phyloP scores from a whole-genome alignment of 306 rosid genomes.

The Senna tora region DNA sequence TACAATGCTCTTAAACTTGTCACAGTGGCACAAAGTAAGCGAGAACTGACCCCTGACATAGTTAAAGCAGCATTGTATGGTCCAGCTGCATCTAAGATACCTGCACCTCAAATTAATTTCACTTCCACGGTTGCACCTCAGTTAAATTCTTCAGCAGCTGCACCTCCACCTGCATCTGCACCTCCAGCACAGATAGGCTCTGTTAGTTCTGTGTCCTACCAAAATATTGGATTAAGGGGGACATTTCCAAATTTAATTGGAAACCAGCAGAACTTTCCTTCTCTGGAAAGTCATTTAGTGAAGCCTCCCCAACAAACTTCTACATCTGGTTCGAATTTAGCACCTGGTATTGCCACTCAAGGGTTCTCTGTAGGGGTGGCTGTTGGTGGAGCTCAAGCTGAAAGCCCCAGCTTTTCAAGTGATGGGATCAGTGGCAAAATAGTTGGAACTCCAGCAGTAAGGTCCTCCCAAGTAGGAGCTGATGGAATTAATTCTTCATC shows the following conservation, averaged over 20 bases:
- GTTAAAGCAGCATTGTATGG: constrained; percentile 94
- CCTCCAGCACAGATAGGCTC: constrained; percentile 46
- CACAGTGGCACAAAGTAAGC: constrained; percentile 97
- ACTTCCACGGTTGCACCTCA: constrained; percentile 55
- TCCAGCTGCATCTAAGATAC: constrained; percentile 91
- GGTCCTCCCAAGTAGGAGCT: constrained; percentile 44
- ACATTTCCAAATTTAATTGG: constrained; percentile 47
- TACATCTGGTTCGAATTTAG: constrained; percentile 45
- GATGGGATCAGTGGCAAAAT: constrained; percentile 55
- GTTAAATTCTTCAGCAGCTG: constrained; percentile 46
- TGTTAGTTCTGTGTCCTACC: constrained; percentile 54
- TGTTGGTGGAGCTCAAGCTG: constrained; percentile 48
- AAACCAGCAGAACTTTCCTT: constrained; percentile 51
- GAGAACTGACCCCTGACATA: constrained; percentile 81
- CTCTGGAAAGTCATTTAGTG: constrained; percentile 43
- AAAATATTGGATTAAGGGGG: constrained; percentile 55
- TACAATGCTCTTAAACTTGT: constrained; percentile 97
- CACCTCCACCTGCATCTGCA: constrained; percentile 36
- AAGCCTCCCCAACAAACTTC: constrained; percentile 59
- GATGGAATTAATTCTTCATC: constrained; percentile 55
- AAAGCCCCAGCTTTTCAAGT: constrained; percentile 42
- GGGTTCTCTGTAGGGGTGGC: constrained; percentile 51
- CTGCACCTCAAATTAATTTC: constrained; percentile 85
- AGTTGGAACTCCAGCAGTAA: constrained; percentile 51
- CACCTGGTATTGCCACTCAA: constrained; percentile 49